Evolutionary conservation across 2,329 filamentous ascomycete genomes (phyloP).

Genomic region (Whalleya microplaca): DNA sequence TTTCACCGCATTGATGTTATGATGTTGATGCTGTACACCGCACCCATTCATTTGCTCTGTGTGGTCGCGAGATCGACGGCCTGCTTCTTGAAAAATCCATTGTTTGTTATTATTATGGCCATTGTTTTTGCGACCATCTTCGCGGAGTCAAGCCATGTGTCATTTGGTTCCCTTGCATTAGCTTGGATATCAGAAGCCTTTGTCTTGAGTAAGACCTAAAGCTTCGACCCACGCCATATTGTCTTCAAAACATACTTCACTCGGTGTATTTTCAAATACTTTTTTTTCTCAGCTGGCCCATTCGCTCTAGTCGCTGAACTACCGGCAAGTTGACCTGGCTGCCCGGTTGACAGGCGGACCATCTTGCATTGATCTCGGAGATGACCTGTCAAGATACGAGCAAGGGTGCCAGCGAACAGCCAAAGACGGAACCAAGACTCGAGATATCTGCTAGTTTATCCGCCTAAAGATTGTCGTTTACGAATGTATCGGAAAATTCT

Average conservation of each 20-base stretch:
- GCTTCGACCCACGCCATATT: not conserved
- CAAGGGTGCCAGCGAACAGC: too few species aligned
- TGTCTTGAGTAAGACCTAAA: not conserved
- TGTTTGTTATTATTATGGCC: conserved; percentile 23
- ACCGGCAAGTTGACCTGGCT: conserved; percentile 3
- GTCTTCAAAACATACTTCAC: not conserved
- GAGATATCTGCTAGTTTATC: conserved; percentile 3
- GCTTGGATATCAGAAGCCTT: not conserved
- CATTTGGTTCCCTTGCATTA: not conserved
- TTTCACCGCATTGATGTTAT: conserved; percentile 5
- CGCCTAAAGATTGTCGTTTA: conserved; percentile 16
- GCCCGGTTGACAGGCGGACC: conserved; percentile 18
- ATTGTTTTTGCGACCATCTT: conserved; percentile 6
- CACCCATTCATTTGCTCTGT: not conserved
- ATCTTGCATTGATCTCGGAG: conserved; percentile 32
- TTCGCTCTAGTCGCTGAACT: not conserved
- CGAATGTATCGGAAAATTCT: not conserved
- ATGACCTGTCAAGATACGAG: conserved; percentile 26
- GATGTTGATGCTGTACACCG: not conserved
- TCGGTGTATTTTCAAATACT: not conserved
- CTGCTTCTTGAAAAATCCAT: not conserved
- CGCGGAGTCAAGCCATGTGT: not conserved
- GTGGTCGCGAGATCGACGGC: conserved; percentile 8
- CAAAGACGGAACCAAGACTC: conserved; percentile 6
- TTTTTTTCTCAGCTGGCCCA: not conserved